Base-by-base conservation (phyloP, 345 rosid genomes). In the Triadica sebifera region DNA sequence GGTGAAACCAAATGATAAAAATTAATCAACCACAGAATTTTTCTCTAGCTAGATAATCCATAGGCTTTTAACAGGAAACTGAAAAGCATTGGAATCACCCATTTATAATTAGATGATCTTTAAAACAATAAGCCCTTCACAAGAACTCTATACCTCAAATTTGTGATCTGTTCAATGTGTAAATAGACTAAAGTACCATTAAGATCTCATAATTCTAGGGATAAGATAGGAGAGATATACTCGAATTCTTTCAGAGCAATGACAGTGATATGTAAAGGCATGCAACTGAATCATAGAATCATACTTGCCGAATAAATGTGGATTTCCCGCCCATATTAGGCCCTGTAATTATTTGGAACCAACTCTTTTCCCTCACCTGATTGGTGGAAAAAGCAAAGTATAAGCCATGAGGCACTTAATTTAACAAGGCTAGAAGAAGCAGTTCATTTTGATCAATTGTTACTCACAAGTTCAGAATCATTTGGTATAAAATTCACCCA, bases 281-380 rank as follows among this genome's bases (percentile, higher is more conserved):
- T 37, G 38, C 61, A 64, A 63, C n/a, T 20, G 45, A 65, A 67
- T 63, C 0, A n/a, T 57, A 57, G 68, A 51, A 77, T 39, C 80
- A 60, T 69, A 94, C 98, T 92, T 95, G 99, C 65, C 98, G 91
- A 85, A 95, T 93, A 78, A 82, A 95, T 77, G 99, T 95, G 72
- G 99, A 95, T 84, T 95, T 95, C 62, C 99, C 98, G 69, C 99
- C 99, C 99, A 95, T 95, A 82, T 95, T 95, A 72, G 99, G 98
- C 78, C 99, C 99, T 24, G 98, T 95, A 74, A 95, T 86, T 78
- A 95, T 95, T 79, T 93, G 99, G 83, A 93, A 95, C 98, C 99
- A 95, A 82, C 97, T 93, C 83, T 86, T 84, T 60, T 88, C 96
- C 74, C 98, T 86, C 72, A 87, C 80, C 99, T 95, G 92, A 72